A percentile compares a stretch with the other conserved stretches of the same genome.
Evolutionary conservation across 176 grass and related monocot genomes (phyloP).

Genomic region (Eleusine coracana): DNA sequence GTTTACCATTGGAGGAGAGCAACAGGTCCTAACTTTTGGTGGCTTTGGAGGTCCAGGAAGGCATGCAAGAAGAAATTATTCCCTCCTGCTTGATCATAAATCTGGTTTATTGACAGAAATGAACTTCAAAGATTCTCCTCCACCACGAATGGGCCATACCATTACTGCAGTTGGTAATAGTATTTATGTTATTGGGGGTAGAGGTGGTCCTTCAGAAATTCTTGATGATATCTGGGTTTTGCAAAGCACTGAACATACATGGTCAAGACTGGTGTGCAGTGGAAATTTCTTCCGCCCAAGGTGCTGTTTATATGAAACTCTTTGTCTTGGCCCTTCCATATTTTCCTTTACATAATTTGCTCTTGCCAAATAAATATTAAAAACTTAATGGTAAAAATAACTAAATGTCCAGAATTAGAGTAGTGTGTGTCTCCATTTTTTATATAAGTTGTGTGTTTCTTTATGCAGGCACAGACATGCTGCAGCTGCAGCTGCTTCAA

Average conservation of each 20-base stretch:
- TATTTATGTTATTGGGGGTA: conserved; percentile 90
- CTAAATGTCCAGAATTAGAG: not conserved
- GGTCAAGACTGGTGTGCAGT: conserved; percentile 62
- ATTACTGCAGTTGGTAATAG: conserved; percentile 48
- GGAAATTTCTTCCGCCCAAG: conserved; percentile 67
- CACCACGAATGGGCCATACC: conserved; percentile 87
- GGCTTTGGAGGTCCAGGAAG: conserved; percentile 92
- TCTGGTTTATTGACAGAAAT: conserved; percentile 66
- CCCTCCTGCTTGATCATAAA: conserved; percentile 62
- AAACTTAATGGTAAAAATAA: not conserved
- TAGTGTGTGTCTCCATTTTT: conserved; percentile 27
- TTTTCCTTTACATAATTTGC: conserved; percentile 2
- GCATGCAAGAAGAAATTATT: conserved; percentile 76
- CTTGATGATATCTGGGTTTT: conserved; percentile 90
- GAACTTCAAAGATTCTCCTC: conserved; percentile 52
- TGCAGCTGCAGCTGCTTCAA: conserved; percentile 52
- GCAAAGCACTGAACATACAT: conserved; percentile 53
- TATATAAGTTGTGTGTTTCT: conserved; percentile 34
- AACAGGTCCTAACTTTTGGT: conserved; percentile 71
- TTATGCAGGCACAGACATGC: conserved; percentile 77
- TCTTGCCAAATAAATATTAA: not conserved
- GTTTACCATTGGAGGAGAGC: conserved; percentile 47
- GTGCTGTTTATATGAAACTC: conserved; percentile 41
- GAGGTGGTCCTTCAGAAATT: conserved; percentile 79
- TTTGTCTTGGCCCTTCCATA: not conserved